These are phyloP conservation scores for Diaporthe citri DNA, from an alignment of 2,329 filamentous ascomycete species.

Conservation along the genomic window DNA sequence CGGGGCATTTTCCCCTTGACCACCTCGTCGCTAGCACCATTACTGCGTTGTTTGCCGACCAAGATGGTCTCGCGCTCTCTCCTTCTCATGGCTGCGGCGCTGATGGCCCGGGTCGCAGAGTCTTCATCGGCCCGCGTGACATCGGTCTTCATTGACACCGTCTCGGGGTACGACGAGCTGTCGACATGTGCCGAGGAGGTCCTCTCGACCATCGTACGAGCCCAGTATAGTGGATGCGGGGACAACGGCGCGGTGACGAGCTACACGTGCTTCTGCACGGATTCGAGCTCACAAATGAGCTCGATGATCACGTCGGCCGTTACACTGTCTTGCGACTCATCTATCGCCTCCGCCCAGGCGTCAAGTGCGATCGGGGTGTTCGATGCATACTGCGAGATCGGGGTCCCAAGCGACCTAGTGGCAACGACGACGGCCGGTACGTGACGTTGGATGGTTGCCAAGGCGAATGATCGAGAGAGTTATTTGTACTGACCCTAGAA, in stretches of 20 bases:
- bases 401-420: not conserved
- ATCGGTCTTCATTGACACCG: constrained; percentile 20
- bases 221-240: constrained; percentile 41
- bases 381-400: constrained; percentile 29
- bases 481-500: not conserved
- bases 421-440: constrained; percentile 23
- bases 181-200: constrained; percentile 40
- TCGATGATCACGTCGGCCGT: constrained; percentile 33
- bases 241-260: constrained; percentile 40
- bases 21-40: not conserved
- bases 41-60: not conserved
- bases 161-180: constrained; percentile 33
- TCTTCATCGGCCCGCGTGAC: constrained; percentile 1
- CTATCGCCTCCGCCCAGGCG: constrained; percentile 1
- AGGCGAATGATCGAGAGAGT: not conserved
- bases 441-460: not conserved
- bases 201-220: constrained; percentile 40
- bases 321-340: constrained; percentile 27
- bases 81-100: not conserved
- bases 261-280: constrained; percentile 41
- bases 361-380: constrained; percentile 27
- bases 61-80: constrained; percentile 15
- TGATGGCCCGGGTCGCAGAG: constrained; percentile 1
- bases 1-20: constrained; percentile 12
- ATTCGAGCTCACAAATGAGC: constrained; percentile 35